Evolutionary conservation across 139 green algal genomes (phyloP).

Genomic region (Haematococcus sp.): DNA sequence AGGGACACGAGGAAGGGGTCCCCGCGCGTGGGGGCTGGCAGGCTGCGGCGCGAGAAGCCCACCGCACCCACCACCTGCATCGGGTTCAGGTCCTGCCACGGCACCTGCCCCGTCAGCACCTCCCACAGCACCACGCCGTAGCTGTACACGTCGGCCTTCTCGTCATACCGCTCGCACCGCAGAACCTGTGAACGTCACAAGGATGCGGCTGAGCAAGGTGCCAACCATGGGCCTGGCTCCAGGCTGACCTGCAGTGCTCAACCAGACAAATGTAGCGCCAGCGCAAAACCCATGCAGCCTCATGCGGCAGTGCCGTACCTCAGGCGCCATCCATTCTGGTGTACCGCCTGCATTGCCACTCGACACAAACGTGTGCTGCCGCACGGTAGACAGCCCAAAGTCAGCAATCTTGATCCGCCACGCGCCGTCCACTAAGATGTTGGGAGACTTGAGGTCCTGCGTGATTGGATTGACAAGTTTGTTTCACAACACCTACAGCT

Average conservation of each 20-base stretch:
- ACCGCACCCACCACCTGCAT: slow-evolving; percentile 62
- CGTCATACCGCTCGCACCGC: slow-evolving; percentile 36
- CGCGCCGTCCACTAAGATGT: slow-evolving; percentile 74
- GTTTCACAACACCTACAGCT: no score
- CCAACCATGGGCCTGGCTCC: not conserved
- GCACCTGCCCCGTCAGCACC: slow-evolving; percentile 64
- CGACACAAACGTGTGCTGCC: slow-evolving; percentile 34
- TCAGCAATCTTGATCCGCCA: slow-evolving; percentile 76
- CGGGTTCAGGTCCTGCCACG: slow-evolving; percentile 67
- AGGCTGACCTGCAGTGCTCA: no score
- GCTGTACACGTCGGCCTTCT: slow-evolving; percentile 37
- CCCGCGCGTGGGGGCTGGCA: slow-evolving; percentile 11
- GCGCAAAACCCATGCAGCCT: not conserved
- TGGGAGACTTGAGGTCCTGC: slow-evolving; percentile 75
- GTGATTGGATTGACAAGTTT: not conserved
- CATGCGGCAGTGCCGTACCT: slow-evolving; percentile 38
- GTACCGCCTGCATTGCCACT: slow-evolving; percentile 29
- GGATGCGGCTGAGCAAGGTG: not conserved
- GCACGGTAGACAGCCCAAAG: slow-evolving; percentile 59
- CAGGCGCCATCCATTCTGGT: slow-evolving; percentile 84
- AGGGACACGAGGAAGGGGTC: slow-evolving; percentile 22
- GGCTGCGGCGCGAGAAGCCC: slow-evolving; percentile 19
- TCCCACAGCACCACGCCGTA: slow-evolving; percentile 76
- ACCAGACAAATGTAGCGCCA: no score
- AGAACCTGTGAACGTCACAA: slow-evolving; percentile 27